These are phyloP conservation scores for Diutina mesorugosa DNA, from an alignment of 1,139 yeast genomes.

Conservation along the genomic window DNA sequence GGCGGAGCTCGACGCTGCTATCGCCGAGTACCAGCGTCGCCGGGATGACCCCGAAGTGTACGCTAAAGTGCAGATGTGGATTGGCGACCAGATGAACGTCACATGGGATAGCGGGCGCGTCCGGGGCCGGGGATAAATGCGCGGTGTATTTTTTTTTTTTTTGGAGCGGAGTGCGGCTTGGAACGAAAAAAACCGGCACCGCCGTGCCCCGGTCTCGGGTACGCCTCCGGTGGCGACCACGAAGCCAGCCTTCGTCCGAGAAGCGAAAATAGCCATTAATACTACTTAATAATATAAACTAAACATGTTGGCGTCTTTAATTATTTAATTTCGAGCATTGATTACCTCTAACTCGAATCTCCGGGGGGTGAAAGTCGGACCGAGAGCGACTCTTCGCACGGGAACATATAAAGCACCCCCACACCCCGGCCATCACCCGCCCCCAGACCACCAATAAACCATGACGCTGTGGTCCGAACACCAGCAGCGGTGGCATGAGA, in stretches of 20 bases:
- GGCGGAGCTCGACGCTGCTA: conserved; percentile 50
- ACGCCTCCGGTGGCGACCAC: background rate
- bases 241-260: background rate
- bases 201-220: background rate
- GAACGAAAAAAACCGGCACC: background rate
- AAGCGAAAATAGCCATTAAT: background rate
- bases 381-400: background rate
- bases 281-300: no score
- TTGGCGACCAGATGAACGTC: background rate
- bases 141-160: background rate
- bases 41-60: conserved; percentile 17
- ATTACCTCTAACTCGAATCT: no score
- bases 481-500: background rate
- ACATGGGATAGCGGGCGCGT: background rate
- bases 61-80: conserved; percentile 7
- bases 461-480: background rate
- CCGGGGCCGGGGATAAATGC: background rate
- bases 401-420: background rate
- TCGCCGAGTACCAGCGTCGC: conserved; percentile 44
- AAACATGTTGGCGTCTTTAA: no score
- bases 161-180: no score
- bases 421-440: background rate
- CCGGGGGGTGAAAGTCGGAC: background rate
- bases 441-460: background rate
- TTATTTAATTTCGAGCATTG: no score